A percentile compares a stretch with the other conserved stretches of the same genome.
Conservation (phyloP, 768 basidiomycete species). For the Cystoderma amianthinum region DNA sequence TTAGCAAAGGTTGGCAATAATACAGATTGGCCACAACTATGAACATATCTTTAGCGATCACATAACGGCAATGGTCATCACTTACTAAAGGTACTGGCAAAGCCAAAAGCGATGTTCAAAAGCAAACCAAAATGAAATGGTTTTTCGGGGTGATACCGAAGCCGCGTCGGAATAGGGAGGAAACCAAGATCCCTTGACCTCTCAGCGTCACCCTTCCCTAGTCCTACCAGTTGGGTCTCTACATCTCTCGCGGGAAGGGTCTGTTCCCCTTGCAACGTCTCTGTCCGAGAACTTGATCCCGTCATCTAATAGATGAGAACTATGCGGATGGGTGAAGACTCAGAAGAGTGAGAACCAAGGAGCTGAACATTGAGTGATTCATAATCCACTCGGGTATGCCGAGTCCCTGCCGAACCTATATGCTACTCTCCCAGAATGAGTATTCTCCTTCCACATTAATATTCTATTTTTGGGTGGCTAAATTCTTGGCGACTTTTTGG, state of each 20-base stretch:
- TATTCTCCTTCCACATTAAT: no score
- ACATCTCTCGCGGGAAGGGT: background rate
- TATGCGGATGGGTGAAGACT: no score
- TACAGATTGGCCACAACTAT: constrained; percentile 1
- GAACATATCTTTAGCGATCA: background rate
- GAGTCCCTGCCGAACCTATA: no score
- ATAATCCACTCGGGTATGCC: background rate
- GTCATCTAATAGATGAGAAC: constrained; percentile 3
- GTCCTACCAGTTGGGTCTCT: background rate
- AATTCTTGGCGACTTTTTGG: no score
- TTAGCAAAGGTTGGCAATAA: constrained; percentile 3
- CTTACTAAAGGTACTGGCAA: constrained; percentile 49
- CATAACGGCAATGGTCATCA: background rate
- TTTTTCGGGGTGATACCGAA: constrained; percentile 42
- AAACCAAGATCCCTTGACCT: constrained; percentile 50
- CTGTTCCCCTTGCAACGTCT: background rate
- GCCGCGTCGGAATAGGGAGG: constrained; percentile 51
- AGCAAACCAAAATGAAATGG: constrained; percentile 47
- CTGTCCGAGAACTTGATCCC: constrained; percentile 3
- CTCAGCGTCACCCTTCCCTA: background rate
- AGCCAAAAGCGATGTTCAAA: constrained; percentile 52
- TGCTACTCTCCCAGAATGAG: no score
- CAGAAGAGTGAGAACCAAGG: background rate
- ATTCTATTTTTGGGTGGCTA: no score
- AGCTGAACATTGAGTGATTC: background rate